Base-by-base conservation (phyloP, 805 yeast species). In the Ogataea neopini region DNA sequence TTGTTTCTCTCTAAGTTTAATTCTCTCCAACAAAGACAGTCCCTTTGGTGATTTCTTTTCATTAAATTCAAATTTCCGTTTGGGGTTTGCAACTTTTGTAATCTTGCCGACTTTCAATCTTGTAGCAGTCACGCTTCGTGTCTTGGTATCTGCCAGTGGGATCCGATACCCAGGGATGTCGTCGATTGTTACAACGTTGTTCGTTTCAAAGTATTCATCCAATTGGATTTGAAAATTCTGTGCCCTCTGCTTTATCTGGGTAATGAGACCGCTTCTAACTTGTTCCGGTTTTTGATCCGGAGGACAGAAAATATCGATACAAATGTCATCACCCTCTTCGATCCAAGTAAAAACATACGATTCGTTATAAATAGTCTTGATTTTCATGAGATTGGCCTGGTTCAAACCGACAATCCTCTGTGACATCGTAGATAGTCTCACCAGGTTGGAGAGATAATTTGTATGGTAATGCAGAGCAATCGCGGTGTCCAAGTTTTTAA, bases 1-100 rank as follows among this genome's bases (percentile, higher is more conserved):
- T 13, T 48, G 53, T 17, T 57, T 54, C 46, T 75, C 77, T 52
- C 69, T 73, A 36, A 57, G 47, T 44, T 61, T 64, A 40, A 74
- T 71, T 38, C 79, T 59, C 36, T 75, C 74, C 10, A 74, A 49
- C 5, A 75, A 53, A 1, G 72, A 59, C 29, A 8, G 66, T 48
- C 47, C 37, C 8, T 56, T 57, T 7, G 40, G 28, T 1, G 8
- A 13, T 17, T 58, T 49, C 39, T 58, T 60, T 32, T 64, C 69
- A 37, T 63, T 63, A 49, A 71, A 75, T 34, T 57, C 59, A 57
- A 70, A 75, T 40, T 67, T 70, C 1, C 67, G 54, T 10, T 68
- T 49, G 26, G 65, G 65, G 50, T 75, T 76, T 44, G 62, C 61
- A 17, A 55, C 44, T 23, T 56, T 57, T 25, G 40, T 26, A 17